Evolutionary conservation across 2,329 filamentous ascomycete species (phyloP).

Genomic region (Dothistroma pini): DNA sequence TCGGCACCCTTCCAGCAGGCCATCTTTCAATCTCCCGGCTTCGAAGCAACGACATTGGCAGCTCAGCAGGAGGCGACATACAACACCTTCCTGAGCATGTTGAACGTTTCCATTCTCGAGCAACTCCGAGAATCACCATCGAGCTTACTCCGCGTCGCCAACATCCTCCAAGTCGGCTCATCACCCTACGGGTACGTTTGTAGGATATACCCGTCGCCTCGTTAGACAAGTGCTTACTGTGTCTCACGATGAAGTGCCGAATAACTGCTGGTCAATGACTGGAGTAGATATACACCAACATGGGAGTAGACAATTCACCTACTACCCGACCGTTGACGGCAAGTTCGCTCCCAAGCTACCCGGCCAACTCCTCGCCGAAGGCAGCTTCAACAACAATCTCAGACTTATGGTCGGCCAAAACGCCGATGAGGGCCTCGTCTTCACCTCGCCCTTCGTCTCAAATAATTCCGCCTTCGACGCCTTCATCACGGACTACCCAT

Average conservation of each 20-base stretch:
- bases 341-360: slow-evolving; percentile 48
- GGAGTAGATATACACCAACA: no score
- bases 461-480: neutral
- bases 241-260: no score
- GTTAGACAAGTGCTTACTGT: no score
- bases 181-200: slow-evolving; percentile 38
- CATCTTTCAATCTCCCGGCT: slow-evolving; percentile 47
- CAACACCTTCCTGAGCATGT: neutral
- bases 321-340: slow-evolving; percentile 47
- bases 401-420: slow-evolving; percentile 46
- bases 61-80: slow-evolving; percentile 28
- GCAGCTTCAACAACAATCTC: slow-evolving; percentile 44
- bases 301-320: slow-evolving; percentile 34
- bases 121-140: slow-evolving; percentile 34
- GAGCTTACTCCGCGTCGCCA: slow-evolving; percentile 41
- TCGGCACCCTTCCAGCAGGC: slow-evolving; percentile 64
- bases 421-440: slow-evolving; percentile 34
- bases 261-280: no score
- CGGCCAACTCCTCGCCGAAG: slow-evolving; percentile 42
- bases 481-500: neutral
- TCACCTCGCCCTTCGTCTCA: neutral
- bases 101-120: neutral
- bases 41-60: slow-evolving; percentile 35
- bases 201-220: no score
- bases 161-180: slow-evolving; percentile 40